Evolutionary conservation across 2,329 filamentous ascomycete genomes (phyloP), one percentile per base, ranked within the genome.

Genomic region (Cordyceps farinosa): DNA sequence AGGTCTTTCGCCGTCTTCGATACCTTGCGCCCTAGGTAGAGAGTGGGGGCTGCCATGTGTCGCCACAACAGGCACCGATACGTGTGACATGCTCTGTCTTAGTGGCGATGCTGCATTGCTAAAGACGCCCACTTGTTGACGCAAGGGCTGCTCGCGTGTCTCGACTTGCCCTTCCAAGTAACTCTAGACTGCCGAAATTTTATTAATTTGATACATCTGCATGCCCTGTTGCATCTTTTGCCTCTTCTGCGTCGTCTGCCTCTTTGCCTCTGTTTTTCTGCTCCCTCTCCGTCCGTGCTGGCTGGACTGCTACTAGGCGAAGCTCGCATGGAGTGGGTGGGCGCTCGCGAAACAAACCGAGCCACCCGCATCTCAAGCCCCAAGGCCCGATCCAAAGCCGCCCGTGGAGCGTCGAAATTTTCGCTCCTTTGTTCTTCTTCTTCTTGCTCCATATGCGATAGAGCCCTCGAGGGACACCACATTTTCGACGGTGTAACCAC

Each of bases 121-220:
- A 52, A 62, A 40, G 29, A 62, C 65, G 34, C 61, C 45, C 59
- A 29, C 54, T 64, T 56, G 57, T 63, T 64, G 65, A 66, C 66
- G 62, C 66, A 65, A 69, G 67, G 50, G 64, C 57, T 64, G 64
- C 65, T 66, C 65, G 66, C 65, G 64, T 66, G 66, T 67, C 65
- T 67, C 22, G 56, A 63, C 61, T 62, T 62, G 57, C 55, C 57
- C 59, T 48, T 53, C 11, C 22, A 22, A 22, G 22, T 27, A 45
- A 17, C 51, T 27, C 15, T 38, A 32, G 17, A 27, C 47, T 40
- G 29, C 32, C 34, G 40, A 66, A 61, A 44, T 29, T 29, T 17
- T 2, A 45, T 40, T 36, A n/a, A 27, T 27, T 47, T 42, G 29
- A 22, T 42, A 27, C 44, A 56, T 10, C 15, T 30, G 7, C 32